Percentiles rank a stretch among this genome's conserved stretches.
Evolutionary conservation across 2,329 filamentous ascomycete genomes (phyloP).

Genomic region (Xylariaceae sp.): DNA sequence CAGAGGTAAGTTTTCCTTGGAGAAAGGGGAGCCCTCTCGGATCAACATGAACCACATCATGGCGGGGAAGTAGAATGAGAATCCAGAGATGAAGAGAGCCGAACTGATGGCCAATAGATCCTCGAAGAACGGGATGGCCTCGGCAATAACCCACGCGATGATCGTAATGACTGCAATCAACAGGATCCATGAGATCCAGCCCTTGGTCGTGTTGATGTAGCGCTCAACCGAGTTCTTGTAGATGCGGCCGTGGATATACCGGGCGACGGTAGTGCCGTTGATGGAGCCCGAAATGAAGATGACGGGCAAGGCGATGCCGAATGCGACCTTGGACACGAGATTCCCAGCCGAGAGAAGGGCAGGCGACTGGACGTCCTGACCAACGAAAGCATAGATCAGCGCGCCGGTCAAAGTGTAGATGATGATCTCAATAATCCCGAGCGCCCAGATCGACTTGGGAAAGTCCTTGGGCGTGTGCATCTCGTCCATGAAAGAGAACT

Average conservation of each 20-base stretch:
- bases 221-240: slow-evolving; percentile 31
- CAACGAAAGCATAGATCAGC: slow-evolving; percentile 60
- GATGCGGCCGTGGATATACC: slow-evolving; percentile 35
- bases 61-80: slow-evolving; percentile 37
- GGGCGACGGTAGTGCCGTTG: slow-evolving; percentile 52
- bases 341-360: slow-evolving; percentile 55
- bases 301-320: slow-evolving; percentile 58
- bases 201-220: slow-evolving; percentile 35
- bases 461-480: slow-evolving; percentile 40
- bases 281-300: slow-evolving; percentile 64
- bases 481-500: slow-evolving; percentile 39
- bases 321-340: slow-evolving; percentile 55
- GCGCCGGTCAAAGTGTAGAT: slow-evolving; percentile 59
- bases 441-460: slow-evolving; percentile 43
- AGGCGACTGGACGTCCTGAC: slow-evolving; percentile 53
- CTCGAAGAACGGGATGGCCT: slow-evolving; percentile 69
- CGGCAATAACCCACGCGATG: slow-evolving; percentile 65
- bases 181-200: slow-evolving; percentile 48
- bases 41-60: slow-evolving; percentile 36
- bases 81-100: slow-evolving; percentile 49
- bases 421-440: slow-evolving; percentile 51
- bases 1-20: slow-evolving; percentile 29
- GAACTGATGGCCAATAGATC: slow-evolving; percentile 57
- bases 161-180: slow-evolving; percentile 58
- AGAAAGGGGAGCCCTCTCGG: slow-evolving; percentile 29